These are phyloP conservation scores for Aspergillus jensenii DNA, from an alignment of 2,329 filamentous ascomycete species.

Conservation along the genomic window DNA sequence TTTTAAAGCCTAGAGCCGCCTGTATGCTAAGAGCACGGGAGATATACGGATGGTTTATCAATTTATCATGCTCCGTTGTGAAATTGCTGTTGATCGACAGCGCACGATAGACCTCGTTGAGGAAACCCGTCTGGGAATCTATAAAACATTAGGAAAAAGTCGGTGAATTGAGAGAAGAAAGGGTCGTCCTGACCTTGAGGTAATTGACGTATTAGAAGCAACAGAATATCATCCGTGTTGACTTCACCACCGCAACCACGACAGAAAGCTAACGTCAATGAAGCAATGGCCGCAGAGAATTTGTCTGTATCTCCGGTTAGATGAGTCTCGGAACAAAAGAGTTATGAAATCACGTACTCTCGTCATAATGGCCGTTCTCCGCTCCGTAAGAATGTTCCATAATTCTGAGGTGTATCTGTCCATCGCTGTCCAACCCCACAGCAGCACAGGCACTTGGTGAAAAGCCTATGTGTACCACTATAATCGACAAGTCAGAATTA, in stretches of 20 bases:
- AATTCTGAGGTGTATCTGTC: constrained; percentile 37
- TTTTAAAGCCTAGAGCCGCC: constrained; percentile 72
- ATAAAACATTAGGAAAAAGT: constrained; percentile 17
- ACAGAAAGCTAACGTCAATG: constrained; percentile 56
- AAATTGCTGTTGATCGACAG: constrained; percentile 78
- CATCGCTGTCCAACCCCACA: constrained; percentile 38
- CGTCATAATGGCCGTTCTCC: constrained; percentile 35
- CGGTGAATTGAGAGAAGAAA: constrained; percentile 22
- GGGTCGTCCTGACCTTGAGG: constrained; percentile 34
- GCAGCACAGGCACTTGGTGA: constrained; percentile 47
- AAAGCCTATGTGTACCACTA: constrained; percentile 40
- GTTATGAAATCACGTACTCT: constrained; percentile 30
- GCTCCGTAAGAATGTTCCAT: constrained; percentile 44
- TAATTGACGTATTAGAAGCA: constrained; percentile 58
- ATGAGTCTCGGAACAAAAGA: not conserved
- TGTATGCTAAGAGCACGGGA: constrained; percentile 77
- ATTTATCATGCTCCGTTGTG: constrained; percentile 71
- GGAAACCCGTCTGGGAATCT: constrained; percentile 64
- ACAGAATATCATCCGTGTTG: constrained; percentile 70
- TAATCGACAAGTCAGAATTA: constrained; percentile 11
- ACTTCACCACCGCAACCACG: constrained; percentile 48
- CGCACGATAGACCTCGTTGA: constrained; percentile 67
- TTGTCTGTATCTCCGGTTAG: constrained; percentile 28
- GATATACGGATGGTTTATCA: constrained; percentile 71
- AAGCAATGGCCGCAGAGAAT: constrained; percentile 58